These are phyloP conservation scores for Singerocomus rubriflavus DNA, from an alignment of 1,284 basidiomycete genomes.

Conservation along the genomic window DNA sequence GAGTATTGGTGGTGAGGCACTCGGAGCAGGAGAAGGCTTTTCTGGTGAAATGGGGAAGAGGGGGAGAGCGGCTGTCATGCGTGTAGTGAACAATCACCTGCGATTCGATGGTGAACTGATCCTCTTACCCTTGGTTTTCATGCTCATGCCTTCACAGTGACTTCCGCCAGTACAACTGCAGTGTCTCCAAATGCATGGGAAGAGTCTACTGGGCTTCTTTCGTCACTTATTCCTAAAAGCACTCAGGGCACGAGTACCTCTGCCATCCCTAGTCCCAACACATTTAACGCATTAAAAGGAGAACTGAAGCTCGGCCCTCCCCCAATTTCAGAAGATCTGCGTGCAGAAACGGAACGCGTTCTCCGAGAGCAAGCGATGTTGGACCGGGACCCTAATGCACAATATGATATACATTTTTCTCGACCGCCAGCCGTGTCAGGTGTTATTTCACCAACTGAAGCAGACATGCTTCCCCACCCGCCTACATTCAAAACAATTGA, in stretches of 20 bases:
- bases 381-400: constrained; percentile 62
- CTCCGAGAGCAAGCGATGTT: constrained; percentile 69
- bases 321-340: constrained; percentile 76
- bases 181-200: constrained; percentile 70
- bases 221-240: constrained; percentile 67
- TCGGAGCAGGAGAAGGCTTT: constrained; percentile 80
- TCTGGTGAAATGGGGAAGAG: constrained; percentile 78
- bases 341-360: constrained; percentile 73
- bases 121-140: constrained; percentile 11
- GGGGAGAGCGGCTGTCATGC: constrained; percentile 82
- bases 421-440: constrained; percentile 50
- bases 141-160: constrained; percentile 48
- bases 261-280: constrained; percentile 51
- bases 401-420: constrained; percentile 58
- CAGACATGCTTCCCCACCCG: constrained; percentile 79
- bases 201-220: constrained; percentile 78
- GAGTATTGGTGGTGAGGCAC: constrained; percentile 82
- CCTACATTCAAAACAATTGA: constrained; percentile 84
- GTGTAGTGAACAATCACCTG: constrained; percentile 91
- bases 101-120: constrained; percentile 78
- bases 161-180: constrained; percentile 63
- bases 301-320: constrained; percentile 82
- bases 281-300: constrained; percentile 73
- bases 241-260: constrained; percentile 31
- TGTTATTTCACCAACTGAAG: constrained; percentile 58